phyloP scores from a whole-genome alignment of 805 yeast genomes.

The Zygoascus flipseniorum region DNA sequence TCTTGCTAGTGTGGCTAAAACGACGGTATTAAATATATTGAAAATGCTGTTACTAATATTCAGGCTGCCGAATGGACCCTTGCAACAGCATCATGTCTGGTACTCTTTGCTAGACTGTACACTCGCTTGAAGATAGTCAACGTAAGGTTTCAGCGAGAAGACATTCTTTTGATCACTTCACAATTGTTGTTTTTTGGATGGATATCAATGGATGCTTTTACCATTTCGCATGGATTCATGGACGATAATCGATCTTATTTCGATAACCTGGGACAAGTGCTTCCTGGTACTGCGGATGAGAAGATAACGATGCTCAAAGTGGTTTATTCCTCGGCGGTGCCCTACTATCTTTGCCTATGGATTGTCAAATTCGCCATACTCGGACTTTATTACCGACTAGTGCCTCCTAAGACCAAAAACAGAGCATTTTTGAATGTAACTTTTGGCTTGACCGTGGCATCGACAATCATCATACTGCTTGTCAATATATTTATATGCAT shows the following conservation, averaged over 20 bases:
- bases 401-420: conserved; percentile 17
- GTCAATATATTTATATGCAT: conserved; percentile 18
- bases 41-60: too few species aligned
- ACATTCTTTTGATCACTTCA: conserved; percentile 15
- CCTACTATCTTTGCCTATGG: conserved; percentile 22
- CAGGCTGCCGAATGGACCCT: conserved; percentile 20
- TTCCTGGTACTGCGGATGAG: conserved; percentile 8
- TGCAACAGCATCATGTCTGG: conserved; percentile 11
- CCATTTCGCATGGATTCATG: conserved; percentile 18
- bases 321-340: conserved; percentile 19
- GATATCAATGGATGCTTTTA: conserved; percentile 19
- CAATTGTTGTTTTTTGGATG: conserved; percentile 18
- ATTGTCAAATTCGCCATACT: conserved; percentile 19
- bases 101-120: conserved; percentile 15
- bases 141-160: conserved; percentile 20
- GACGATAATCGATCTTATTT: conserved; percentile 15
- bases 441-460: conserved; percentile 8
- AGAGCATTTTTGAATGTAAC: conserved; percentile 15
- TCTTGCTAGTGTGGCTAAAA: too few species aligned
- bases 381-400: conserved; percentile 20
- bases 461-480: conserved; percentile 13
- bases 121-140: conserved; percentile 15
- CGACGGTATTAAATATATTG: too few species aligned
- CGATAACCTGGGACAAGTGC: conserved; percentile 10
- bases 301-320: conserved; percentile 16